These are phyloP conservation scores for Pinus taeda DNA, from an alignment of 75 land plant genomes.

Conservation along the genomic window DNA sequence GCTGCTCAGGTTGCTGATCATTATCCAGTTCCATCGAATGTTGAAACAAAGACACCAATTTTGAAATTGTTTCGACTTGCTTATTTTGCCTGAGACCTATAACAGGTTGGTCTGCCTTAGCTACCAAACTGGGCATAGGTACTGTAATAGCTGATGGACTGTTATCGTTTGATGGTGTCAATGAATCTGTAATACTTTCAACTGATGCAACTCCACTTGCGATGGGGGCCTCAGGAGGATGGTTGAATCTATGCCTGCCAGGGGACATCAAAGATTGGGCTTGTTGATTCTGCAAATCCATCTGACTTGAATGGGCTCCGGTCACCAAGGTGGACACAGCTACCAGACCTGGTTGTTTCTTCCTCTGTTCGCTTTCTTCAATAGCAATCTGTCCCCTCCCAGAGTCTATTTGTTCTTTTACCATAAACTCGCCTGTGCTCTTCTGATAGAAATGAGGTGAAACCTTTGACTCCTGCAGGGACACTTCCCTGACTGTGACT, in stretches of 20 bases:
- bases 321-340: constrained; percentile 36
- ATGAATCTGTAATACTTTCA: constrained; percentile 56
- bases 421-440: constrained; percentile 12
- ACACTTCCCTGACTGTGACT: constrained; percentile 25
- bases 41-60: constrained; percentile 45
- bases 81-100: neutral
- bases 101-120: constrained; percentile 27
- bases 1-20: constrained; percentile 16
- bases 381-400: constrained; percentile 1
- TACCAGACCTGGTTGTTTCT: constrained; percentile 42
- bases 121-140: constrained; percentile 5
- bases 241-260: constrained; percentile 54
- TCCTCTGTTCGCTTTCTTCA: constrained; percentile 49
- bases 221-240: constrained; percentile 50
- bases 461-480: constrained; percentile 27
- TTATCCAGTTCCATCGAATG: constrained; percentile 12
- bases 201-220: constrained; percentile 65
- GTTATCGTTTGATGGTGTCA: constrained; percentile 39
- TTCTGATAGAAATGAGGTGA: constrained; percentile 37
- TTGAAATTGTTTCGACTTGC: constrained; percentile 46
- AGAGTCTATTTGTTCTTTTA: constrained; percentile 52
- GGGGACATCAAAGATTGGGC: constrained; percentile 27
- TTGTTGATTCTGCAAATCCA: constrained; percentile 47
- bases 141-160: constrained; percentile 64
- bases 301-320: constrained; percentile 47